These are phyloP conservation scores for Gracilariopsis chorda DNA, from an alignment of 23 red algal genomes.

Conservation along the genomic window DNA sequence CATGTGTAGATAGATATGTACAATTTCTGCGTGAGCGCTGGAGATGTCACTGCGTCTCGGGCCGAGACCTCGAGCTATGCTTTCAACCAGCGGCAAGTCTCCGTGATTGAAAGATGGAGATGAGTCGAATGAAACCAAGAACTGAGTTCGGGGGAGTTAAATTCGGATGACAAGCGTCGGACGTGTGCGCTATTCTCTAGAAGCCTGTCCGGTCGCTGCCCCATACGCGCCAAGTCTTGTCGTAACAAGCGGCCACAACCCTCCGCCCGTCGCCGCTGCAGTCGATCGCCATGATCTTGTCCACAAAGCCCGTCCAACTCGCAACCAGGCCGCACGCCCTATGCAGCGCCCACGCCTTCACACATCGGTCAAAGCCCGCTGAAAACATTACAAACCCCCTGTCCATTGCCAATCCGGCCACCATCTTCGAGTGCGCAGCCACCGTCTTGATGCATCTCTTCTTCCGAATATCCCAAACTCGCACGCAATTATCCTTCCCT, in stretches of 20 bases:
- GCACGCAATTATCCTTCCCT: constrained; percentile 63
- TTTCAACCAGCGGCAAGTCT: no score
- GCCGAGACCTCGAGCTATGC: no score
- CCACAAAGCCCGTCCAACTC: constrained; percentile 49
- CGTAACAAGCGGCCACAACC: constrained; percentile 68
- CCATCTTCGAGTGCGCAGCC: constrained; percentile 63
- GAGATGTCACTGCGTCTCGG: no score
- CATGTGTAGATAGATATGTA: no score
- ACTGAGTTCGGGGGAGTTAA: no score
- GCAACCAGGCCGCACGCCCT: constrained; percentile 64
- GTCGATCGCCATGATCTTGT: constrained; percentile 69
- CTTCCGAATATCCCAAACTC: constrained; percentile 72
- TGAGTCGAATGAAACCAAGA: no score
- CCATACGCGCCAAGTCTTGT: constrained; percentile 81
- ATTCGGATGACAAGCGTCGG: no score
- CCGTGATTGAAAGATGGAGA: no score
- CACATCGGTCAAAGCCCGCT: constrained; percentile 52
- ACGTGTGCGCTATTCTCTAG: no score
- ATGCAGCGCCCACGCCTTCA: constrained; percentile 62
- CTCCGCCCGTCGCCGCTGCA: neutral
- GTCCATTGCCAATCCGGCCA: constrained; percentile 31
- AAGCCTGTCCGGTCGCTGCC: neutral
- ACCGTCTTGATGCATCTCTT: constrained; percentile 16
- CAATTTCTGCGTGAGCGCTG: no score
- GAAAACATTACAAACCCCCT: constrained; percentile 39